Evolutionary conservation across 2,329 filamentous ascomycete genomes (phyloP).

Genomic region (Cordyceps cicadae): DNA sequence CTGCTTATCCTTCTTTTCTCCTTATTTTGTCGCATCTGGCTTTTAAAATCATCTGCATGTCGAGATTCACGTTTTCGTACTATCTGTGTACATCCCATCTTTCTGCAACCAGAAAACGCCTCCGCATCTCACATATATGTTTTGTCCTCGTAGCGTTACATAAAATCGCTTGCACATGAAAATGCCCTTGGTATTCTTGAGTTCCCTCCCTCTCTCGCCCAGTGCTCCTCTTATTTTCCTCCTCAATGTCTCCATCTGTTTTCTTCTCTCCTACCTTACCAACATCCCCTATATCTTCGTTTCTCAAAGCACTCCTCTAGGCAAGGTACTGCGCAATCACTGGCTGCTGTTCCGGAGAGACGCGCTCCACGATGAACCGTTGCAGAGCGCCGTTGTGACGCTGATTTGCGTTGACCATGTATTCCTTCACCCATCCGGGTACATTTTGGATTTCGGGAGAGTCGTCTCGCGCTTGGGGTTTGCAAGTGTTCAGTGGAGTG

Average conservation of each 20-base stretch:
- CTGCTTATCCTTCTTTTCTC: neutral
- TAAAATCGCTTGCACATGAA: conserved; percentile 6
- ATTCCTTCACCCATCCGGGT: conserved; percentile 74
- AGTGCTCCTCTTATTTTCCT: neutral
- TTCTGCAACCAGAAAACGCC: neutral
- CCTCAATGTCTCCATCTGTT: neutral
- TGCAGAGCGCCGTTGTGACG: conserved; percentile 64
- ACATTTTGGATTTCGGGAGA: conserved; percentile 80
- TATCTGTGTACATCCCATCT: neutral
- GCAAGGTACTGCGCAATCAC: conserved; percentile 44
- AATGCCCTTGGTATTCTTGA: conserved; percentile 4
- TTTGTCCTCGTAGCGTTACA: neutral
- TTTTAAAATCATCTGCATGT: neutral
- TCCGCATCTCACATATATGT: neutral
- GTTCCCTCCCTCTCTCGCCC: neutral
- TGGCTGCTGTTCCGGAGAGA: conserved; percentile 53
- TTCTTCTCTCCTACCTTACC: neutral
- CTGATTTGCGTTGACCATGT: conserved; percentile 68
- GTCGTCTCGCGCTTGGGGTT: conserved; percentile 63
- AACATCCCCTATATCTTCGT: neutral
- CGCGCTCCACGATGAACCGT: conserved; percentile 61
- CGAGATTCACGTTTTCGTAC: neutral
- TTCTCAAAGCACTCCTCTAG: conserved; percentile 19
- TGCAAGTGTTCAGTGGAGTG: conserved; percentile 87
- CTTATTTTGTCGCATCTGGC: neutral